Base-by-base conservation (phyloP, 768 basidiomycete species). In the Pulveroboletus sp. region DNA sequence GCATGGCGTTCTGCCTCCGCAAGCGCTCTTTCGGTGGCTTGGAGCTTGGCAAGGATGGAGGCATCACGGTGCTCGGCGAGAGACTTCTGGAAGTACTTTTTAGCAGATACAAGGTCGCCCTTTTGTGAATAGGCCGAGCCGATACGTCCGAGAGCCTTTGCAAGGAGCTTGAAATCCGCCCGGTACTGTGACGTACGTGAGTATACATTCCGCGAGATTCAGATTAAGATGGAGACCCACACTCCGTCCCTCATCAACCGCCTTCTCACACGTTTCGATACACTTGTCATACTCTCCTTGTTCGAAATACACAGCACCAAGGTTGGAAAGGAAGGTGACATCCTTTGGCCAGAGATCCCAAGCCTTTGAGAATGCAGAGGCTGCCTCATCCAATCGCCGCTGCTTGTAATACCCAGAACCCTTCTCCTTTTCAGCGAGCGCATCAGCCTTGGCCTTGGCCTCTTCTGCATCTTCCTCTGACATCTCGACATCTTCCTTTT, bases 11-110 rank as follows among this genome's bases (percentile, higher is more conserved):
- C 92, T 26, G 72, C 74, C 51, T 97, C 94, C 1, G 74, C 76
- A 67, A 93, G 88, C 33, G 74, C 68, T 55, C 83, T 84, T 71
- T 99, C 94, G 13, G 79, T 71, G 27, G 83, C 88, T 43, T 90
- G 89, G 27, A 99, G 80, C 73, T 95, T 99, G 68, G 82, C 82
- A 51, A 98, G 80, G 58, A 93, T 77, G 59, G 93, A 86, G 26
- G 96, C 89, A 11, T 95, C 97, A 51, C 96, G 92, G 69, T 98
- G 95, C 69, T 99, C 96, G 1, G 92, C 84, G 41, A 99, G 79
- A 5, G 90, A 93, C 70, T 98, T 98, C 60, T 93, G 77, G 75
- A 81, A 96, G 75, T 80, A 93, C 69, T 90, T 93, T 77, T 95
- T 82, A 14, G 94, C 94, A 38, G 79, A 79, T 8, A 61, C 60